Percentiles rank a stretch among this genome's conserved stretches.
These are phyloP conservation scores for Magnolia changhungtana DNA, from an alignment of 164 flowering plant species.

Conservation along the genomic window DNA sequence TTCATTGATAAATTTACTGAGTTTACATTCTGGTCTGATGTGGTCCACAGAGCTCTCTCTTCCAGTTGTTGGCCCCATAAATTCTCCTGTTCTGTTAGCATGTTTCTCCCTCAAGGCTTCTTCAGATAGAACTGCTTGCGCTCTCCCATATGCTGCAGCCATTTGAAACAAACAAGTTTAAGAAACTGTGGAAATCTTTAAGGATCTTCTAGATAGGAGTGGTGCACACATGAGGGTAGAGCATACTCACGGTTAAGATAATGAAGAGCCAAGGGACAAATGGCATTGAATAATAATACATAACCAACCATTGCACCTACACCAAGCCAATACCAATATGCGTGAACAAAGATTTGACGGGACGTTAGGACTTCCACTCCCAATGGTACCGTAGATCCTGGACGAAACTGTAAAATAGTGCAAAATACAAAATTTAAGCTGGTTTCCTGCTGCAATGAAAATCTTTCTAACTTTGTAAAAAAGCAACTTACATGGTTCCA, in stretches of 20 bases:
- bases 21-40: neutral
- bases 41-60: constrained; percentile 2
- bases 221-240: neutral
- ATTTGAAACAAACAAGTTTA: neutral
- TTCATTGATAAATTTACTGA: neutral
- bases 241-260: constrained; percentile 29
- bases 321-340: constrained; percentile 38
- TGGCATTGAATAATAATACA: constrained; percentile 27
- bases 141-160: constrained; percentile 33
- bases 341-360: constrained; percentile 13
- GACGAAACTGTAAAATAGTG: neutral
- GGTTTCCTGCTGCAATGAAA: neutral
- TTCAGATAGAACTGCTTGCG: constrained; percentile 21
- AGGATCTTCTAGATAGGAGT: neutral
- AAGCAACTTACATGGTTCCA: constrained; percentile 39
- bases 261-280: constrained; percentile 28
- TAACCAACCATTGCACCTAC: constrained; percentile 31
- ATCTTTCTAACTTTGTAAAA: neutral
- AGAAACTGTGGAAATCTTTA: neutral
- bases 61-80: constrained; percentile 8
- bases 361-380: constrained; percentile 21
- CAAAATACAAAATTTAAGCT: neutral
- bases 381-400: constrained; percentile 5
- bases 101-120: constrained; percentile 24
- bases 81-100: constrained; percentile 13